Base-by-base conservation (phyloP, 1,139 yeast species). In the Blastobotrys apis region DNA sequence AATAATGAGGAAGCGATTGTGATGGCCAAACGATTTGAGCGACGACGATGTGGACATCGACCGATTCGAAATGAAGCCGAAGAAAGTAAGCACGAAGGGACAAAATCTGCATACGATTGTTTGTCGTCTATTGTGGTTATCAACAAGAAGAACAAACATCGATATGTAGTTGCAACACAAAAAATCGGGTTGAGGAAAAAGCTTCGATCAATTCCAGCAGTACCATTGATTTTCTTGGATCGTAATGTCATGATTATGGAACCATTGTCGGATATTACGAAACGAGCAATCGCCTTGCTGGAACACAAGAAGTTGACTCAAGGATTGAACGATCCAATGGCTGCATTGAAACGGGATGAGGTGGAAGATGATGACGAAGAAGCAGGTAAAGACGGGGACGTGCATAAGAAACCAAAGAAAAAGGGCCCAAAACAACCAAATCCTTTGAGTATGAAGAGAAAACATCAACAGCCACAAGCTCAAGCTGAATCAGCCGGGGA, bases 171-270 rank as follows among this genome's bases (percentile, higher is more conserved):
- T 12, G 97, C 95, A 0, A 76, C 94, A 0, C 97, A 90, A 59
- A 80, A 84, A 56, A 74, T 76, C 35, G 74, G 77, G 23, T 71
- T 90, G 45, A 74, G 98, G 53, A 75, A 77, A 47, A 68, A 70
- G 41, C 70, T 92, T 51, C 74, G 97, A 53, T 69, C 69, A 27
- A 72, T 88, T 13, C 95, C 98, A 0, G 98, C 96, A 9, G 84
- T 87, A 2, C 99, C 99, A 0, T 66, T 92, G 53, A 70, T 90
- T 6, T 88, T 84, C 63, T 80, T 92, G 77, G 83, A 84, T 59
- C 74, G 96, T 52, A 80, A 95, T 1, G 98, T 94, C 19, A 85
- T 92, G 92, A 81, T 92, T 36, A 81, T 92, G 94, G 99, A 92
- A 64, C 96, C 96, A 12, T 69, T 90, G 53, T 84, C 95, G 41